A percentile compares a stretch with the other conserved stretches of the same genome.
Conservation (phyloP, 169 alveolate genomes). For the Plasmodium gonderi region DNA sequence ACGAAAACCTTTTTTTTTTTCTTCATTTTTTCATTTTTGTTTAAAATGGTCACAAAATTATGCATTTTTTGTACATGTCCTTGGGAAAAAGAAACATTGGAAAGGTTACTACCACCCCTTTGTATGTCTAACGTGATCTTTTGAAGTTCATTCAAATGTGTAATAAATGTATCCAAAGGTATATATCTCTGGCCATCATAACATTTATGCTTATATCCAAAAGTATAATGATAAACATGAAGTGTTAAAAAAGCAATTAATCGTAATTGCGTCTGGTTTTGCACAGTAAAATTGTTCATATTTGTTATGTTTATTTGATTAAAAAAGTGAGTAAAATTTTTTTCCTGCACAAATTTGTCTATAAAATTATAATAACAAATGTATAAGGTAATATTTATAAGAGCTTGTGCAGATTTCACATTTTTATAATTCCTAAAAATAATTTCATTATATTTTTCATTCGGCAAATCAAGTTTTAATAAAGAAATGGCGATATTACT, state of each 20-base stretch:
- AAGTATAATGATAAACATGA: constrained; percentile 6
- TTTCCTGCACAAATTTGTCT: neutral
- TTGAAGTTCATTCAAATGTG: neutral
- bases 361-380: constrained; percentile 43
- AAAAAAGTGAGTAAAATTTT: constrained; percentile 25
- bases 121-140: neutral
- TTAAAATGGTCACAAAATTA: too few relatives aligned
- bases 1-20: too few relatives aligned
- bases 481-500: constrained; percentile 44
- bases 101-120: neutral
- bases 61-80: too few relatives aligned
- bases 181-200: neutral
- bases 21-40: too few relatives aligned
- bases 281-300: constrained; percentile 6
- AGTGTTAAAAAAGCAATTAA: constrained; percentile 15
- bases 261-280: constrained; percentile 46
- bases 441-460: constrained; percentile 9
- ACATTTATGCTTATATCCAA: neutral
- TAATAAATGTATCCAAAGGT: neutral
- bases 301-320: constrained; percentile 1
- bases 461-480: constrained; percentile 38
- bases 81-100: too few relatives aligned
- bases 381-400: constrained; percentile 66
- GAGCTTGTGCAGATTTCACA: constrained; percentile 25
- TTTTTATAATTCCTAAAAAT: constrained; percentile 37